phyloP scores from a whole-genome alignment of 306 rosid genomes.

The Mucuna pruriens region DNA sequence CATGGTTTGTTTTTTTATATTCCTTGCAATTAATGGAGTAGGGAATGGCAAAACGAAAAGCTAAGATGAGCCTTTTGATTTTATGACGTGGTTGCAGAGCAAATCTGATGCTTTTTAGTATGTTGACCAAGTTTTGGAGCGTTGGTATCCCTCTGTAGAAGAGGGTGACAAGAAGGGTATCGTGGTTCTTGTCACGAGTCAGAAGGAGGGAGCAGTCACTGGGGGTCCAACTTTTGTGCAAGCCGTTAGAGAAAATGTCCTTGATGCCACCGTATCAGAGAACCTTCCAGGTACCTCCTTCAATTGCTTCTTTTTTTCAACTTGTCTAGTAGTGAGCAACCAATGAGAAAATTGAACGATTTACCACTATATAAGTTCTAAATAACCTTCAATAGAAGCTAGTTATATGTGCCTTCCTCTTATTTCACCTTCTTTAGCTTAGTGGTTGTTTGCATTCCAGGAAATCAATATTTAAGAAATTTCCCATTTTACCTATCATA shows the following conservation, averaged over 20 bases:
- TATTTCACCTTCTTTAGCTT: not conserved
- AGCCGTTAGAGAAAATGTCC: conserved; percentile 84
- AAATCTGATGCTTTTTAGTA: no score
- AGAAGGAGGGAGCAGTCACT: conserved; percentile 91
- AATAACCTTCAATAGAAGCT: not conserved
- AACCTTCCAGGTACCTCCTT: conserved; percentile 82
- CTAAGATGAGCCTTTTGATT: no score
- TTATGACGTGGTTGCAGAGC: no score
- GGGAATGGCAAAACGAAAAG: no score
- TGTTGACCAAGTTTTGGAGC: no score
- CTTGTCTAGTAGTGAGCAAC: no score
- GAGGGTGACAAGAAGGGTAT: no score
- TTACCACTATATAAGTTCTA: not conserved
- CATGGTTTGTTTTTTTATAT: no score
- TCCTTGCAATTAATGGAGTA: no score
- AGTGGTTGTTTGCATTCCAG: not conserved
- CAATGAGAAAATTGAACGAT: not conserved
- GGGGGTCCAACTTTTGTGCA: conserved; percentile 85
- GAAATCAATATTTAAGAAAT: not conserved
- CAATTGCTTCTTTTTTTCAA: not conserved
- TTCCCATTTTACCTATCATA: not conserved
- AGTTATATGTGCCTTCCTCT: not conserved
- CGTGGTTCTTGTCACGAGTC: conserved; percentile 64
- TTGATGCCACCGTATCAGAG: conserved; percentile 88
- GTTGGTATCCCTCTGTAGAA: not conserved